Conservation (phyloP, 805 yeast genomes). For the Metschnikowia lochheadii region DNA sequence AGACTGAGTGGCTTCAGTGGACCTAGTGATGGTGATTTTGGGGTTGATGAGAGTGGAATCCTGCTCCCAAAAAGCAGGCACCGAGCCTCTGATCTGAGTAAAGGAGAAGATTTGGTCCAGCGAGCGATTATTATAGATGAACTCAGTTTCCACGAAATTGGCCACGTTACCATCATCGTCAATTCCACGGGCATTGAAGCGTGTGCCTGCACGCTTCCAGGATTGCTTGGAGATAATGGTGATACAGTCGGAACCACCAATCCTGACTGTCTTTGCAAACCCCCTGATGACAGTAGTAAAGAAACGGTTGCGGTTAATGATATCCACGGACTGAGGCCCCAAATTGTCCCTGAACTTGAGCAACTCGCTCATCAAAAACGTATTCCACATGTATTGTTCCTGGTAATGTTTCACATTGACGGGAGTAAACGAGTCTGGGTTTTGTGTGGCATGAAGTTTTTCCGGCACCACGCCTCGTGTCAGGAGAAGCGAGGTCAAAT, state of each 20-base stretch:
- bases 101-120: conserved; percentile 61
- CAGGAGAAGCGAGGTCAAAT: conserved; percentile 83
- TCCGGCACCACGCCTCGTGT: conserved; percentile 54
- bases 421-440: conserved; percentile 6
- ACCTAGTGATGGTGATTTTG: conserved; percentile 82
- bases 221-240: conserved; percentile 90
- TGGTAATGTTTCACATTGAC: conserved; percentile 46
- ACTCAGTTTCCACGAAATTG: conserved; percentile 54
- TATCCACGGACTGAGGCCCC: conserved; percentile 53
- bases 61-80: conserved; percentile 98
- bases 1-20: conserved; percentile 89
- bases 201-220: conserved; percentile 53
- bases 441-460: conserved; percentile 9
- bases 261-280: conserved; percentile 73
- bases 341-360: conserved; percentile 68
- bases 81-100: conserved; percentile 90
- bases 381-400: conserved; percentile 95
- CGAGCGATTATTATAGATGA: conserved; percentile 53
- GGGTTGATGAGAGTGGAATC: conserved; percentile 89
- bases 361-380: conserved; percentile 82
- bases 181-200: conserved; percentile 21
- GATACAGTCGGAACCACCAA: conserved; percentile 44
- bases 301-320: conserved; percentile 73
- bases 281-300: conserved; percentile 93
- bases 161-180: conserved; percentile 22